Percentiles rank a stretch among this genome's conserved stretches.
Evolutionary conservation across 108 stramenopile species (phyloP).

Genomic region (Nitzschia sp.): DNA sequence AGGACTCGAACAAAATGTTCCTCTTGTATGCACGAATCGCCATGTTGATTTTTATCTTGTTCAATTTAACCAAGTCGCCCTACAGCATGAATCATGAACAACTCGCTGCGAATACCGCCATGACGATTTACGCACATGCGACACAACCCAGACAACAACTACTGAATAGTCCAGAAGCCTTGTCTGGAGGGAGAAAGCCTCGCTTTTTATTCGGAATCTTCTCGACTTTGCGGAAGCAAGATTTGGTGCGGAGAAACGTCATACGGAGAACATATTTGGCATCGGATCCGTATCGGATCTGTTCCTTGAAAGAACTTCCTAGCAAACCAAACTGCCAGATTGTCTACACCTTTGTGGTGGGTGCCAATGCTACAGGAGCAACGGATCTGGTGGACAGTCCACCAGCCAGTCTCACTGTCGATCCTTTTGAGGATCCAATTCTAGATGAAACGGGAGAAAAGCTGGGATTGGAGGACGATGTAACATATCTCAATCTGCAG

Average conservation of each 20-base stretch:
- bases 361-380: constrained; percentile 20
- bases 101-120: background rate
- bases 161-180: background rate
- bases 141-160: background rate
- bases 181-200: background rate
- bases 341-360: constrained; percentile 36
- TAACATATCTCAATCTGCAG: constrained; percentile 11
- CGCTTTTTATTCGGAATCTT: constrained; percentile 6
- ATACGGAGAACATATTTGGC: constrained; percentile 3
- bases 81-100: constrained; percentile 4
- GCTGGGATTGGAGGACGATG: constrained; percentile 10
- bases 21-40: constrained; percentile 1
- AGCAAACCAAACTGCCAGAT: constrained; percentile 20
- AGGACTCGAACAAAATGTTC: background rate
- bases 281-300: constrained; percentile 6
- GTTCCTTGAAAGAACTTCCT: constrained; percentile 1
- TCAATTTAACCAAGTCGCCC: background rate
- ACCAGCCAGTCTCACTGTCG: constrained; percentile 5
- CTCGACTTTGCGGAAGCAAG: background rate
- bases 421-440: background rate
- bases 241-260: background rate
- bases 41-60: background rate
- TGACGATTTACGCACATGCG: constrained; percentile 2
- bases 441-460: background rate
- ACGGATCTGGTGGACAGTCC: constrained; percentile 18